Evolutionary conservation across 2,329 filamentous ascomycete species (phyloP), one percentile per base, ranked within the genome.

Genomic region (Purpureocillium lavendulum): DNA sequence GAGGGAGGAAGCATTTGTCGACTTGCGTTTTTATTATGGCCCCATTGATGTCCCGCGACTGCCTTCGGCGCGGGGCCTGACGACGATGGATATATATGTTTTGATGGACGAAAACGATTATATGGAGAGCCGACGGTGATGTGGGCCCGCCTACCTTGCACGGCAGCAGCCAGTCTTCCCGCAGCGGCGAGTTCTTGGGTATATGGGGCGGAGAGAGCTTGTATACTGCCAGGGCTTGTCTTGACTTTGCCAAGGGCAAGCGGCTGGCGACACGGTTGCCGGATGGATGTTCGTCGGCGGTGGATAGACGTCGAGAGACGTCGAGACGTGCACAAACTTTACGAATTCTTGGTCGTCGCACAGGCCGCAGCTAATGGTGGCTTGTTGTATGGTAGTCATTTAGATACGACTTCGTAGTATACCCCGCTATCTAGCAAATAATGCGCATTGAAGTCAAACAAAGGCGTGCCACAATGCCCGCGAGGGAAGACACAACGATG

Each of bases 371-470:
- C 40, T 42, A 42, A 48, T 39, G 45, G 30, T 35, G 35, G 41
- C 40, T 33, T 28, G 33, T 15, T 36, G 39, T 42, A 43, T 12
- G 11, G 53, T 52, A 53, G 49, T 52, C 48, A 51, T 52, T 49
- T 57, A 58, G 56, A 57, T 50, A 49, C 48, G 55, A 51, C 48
- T 57, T 55, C 45, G 51, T 55, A 60, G 56, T 62, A 62, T 62
- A 62, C 60, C 60, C 59, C 50, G 49, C 21, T 4, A 51, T 45
- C 50, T 49, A 57, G 51, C 45, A 49, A 55, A 42, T 59, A 60
- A 60, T 59, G 49, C 49, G 50, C 49, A 53, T 45, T 38, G 41
- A 48, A 48, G 50, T 48, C 44, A 17, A 30, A 30, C 29, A 12
- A 30, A 14, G 11, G 29, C 29, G 26, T 29, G 26, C 26, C 26